Percentiles rank a stretch among this genome's conserved stretches.
Evolutionary conservation across 768 basidiomycete species (phyloP).

Genomic region (Calvatia gigantea): DNA sequence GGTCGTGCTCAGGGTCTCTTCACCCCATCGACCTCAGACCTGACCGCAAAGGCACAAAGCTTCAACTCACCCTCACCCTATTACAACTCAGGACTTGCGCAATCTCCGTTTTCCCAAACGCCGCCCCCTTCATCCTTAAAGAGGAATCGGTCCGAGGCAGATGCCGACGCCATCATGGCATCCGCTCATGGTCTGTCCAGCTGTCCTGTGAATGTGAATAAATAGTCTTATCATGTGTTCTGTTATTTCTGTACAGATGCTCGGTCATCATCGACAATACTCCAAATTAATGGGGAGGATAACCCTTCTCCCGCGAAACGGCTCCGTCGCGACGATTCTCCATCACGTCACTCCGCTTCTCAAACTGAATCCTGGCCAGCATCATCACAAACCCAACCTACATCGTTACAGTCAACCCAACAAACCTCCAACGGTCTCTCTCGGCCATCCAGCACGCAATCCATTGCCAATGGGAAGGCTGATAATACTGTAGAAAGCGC

Average conservation of each 20-base stretch:
- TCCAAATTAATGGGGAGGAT: conserved; percentile 52
- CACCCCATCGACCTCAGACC: conserved; percentile 75
- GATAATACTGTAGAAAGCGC: conserved; percentile 38
- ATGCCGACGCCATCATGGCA: conserved; percentile 38
- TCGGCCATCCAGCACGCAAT: conserved; percentile 41
- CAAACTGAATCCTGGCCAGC: conserved; percentile 32
- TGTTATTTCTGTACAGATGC: conserved; percentile 48
- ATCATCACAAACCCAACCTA: conserved; percentile 27
- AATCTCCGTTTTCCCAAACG: conserved; percentile 49
- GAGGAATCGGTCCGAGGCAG: conserved; percentile 47
- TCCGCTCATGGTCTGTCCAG: conserved; percentile 17
- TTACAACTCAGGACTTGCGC: conserved; percentile 40
- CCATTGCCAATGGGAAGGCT: conserved; percentile 40
- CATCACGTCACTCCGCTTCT: conserved; percentile 27
- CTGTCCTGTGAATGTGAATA: not conserved
- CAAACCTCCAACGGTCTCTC: conserved; percentile 41
- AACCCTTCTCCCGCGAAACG: conserved; percentile 74
- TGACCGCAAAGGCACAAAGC: conserved; percentile 42
- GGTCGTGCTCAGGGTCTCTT: conserved; percentile 84
- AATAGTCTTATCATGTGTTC: conserved; percentile 3
- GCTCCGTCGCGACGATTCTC: conserved; percentile 51
- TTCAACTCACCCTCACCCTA: conserved; percentile 53
- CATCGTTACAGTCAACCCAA: conserved; percentile 24
- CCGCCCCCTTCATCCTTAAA: conserved; percentile 46
- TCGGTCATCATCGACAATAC: conserved; percentile 47